A percentile compares a stretch with the other conserved stretches of the same genome.
phyloP scores from a whole-genome alignment of 2,329 filamentous ascomycete genomes.

The Cordyceps javanica region DNA sequence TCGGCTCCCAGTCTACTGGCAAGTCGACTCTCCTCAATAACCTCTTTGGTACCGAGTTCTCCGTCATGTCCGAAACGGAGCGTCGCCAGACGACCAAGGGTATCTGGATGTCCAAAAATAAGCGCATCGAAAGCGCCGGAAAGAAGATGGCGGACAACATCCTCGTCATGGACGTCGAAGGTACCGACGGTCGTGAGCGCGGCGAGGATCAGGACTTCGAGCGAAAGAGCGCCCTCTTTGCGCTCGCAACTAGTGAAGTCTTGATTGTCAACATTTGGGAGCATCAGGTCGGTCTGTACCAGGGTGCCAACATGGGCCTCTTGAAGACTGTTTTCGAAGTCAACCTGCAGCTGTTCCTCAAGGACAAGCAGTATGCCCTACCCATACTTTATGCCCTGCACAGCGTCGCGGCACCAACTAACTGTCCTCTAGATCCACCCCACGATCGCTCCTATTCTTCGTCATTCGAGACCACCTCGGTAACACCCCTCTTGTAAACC shows the following conservation, averaged over 20 bases:
- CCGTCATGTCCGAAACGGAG: conserved; percentile 94
- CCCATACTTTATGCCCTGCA: not conserved
- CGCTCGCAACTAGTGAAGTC: conserved; percentile 93
- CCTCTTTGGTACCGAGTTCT: conserved; percentile 92
- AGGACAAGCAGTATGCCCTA: conserved; percentile 76
- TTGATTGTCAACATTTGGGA: conserved; percentile 99
- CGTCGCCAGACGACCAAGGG: conserved; percentile 96
- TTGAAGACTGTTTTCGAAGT: conserved; percentile 99
- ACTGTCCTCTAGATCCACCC: conserved; percentile 58
- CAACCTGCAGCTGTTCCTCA: conserved; percentile 93
- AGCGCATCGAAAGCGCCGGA: conserved; percentile 48
- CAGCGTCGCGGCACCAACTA: conserved; percentile 13
- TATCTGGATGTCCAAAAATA: conserved; percentile 99
- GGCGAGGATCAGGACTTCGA: conserved; percentile 99
- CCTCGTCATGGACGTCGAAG: conserved; percentile 98
- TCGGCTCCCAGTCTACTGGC: conserved; percentile 96
- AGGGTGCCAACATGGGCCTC: conserved; percentile 97
- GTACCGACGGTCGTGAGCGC: conserved; percentile 90
- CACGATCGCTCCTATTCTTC: conserved; percentile 92
- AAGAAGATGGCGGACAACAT: conserved; percentile 90
- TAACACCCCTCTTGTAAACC: conserved; percentile 80
- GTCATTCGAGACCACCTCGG: conserved; percentile 97
- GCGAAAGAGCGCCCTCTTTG: conserved; percentile 95
- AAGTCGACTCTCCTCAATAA: conserved; percentile 96
- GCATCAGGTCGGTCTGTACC: conserved; percentile 95